These are phyloP conservation scores for Alternaria triticimaculans DNA, from an alignment of 2,329 filamentous ascomycete species.

Conservation along the genomic window DNA sequence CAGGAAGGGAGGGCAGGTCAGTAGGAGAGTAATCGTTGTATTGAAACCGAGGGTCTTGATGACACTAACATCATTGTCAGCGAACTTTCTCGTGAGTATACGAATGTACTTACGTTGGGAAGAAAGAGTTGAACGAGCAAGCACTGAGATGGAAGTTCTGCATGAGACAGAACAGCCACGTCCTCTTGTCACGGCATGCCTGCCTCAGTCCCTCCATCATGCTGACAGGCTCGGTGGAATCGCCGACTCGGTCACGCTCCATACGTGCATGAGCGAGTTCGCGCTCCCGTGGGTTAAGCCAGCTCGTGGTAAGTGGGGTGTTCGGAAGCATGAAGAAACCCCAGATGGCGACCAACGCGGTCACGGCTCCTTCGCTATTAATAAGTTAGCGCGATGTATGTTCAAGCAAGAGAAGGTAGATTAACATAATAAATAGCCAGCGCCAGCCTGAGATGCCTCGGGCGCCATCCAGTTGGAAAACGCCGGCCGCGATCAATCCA, in stretches of 20 bases:
- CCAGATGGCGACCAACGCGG: constrained; percentile 34
- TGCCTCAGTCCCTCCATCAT: constrained; percentile 38
- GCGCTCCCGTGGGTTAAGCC: constrained; percentile 56
- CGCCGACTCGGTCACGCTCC: constrained; percentile 58
- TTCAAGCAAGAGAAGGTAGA: constrained; percentile 18
- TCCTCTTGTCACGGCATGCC: constrained; percentile 35
- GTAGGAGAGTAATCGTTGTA: constrained; percentile 43
- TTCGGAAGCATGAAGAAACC: constrained; percentile 40
- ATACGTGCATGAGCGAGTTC: constrained; percentile 45
- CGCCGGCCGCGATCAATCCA: constrained; percentile 54
- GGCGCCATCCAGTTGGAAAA: constrained; percentile 41
- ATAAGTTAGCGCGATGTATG: background rate
- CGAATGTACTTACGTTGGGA: constrained; percentile 34
- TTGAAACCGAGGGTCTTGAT: constrained; percentile 48
- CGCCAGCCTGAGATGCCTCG: constrained; percentile 47
- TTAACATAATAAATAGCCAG: constrained; percentile 48
- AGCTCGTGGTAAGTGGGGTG: constrained; percentile 50
- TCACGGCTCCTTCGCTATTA: constrained; percentile 34
- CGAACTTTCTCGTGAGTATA: too few relatives aligned
- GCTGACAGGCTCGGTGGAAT: constrained; percentile 39
- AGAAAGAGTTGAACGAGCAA: constrained; percentile 43
- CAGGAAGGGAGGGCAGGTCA: constrained; percentile 57
- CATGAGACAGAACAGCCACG: constrained; percentile 44
- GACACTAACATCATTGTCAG: constrained; percentile 26
- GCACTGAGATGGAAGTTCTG: constrained; percentile 39